Evolutionary conservation across 2,329 filamentous ascomycete species (phyloP), one percentile per base, ranked within the genome.

Genomic region (Ceratocystis destructans): DNA sequence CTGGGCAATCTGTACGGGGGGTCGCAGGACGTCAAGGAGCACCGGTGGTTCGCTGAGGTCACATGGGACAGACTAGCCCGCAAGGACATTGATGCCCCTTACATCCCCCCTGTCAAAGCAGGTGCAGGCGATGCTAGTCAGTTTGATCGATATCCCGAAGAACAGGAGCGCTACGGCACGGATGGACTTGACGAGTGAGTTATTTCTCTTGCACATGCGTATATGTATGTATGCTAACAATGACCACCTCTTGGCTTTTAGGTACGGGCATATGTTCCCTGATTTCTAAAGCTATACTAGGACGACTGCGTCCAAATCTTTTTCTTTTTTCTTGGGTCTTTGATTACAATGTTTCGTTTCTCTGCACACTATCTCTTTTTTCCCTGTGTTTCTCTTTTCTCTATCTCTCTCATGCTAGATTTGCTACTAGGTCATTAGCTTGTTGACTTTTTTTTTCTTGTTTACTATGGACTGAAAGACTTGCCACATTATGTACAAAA

Each of bases 31-130:
- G 91, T 99, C 70, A 97, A 96, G 83, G 89, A 86, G 71, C 94
- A 99, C 73, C 83, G 89, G 1, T 99, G 94, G 94, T 99, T 99
- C 73, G 83, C 89, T 6, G 94, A 99, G 77, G 94, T 99, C 64
- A 97, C 94, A 2, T 99, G 94, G 94, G 94, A 99, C 73, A 82
- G 94, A 69, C 79, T 99, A 71, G 87, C 89, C 46, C 88, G 91
- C 75, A 97, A 96, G 77, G 94, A 99, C 72, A 99, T 99, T 69
- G 94, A 99, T 76, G 94, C 94, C 46, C 94, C 94, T 4, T 99
- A 99, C 74, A 94, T 96, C 66, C 94, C 94, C 17, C 94, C 94
- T 0, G 93, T 99, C 69, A 89, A 94, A 75, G 92, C 90, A 53
- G 94, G 94, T 53, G 87, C 90, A 37, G 94, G 94, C 68, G 94